These are phyloP conservation scores for Senna siamea DNA, from an alignment of 306 rosid species.

Conservation along the genomic window DNA sequence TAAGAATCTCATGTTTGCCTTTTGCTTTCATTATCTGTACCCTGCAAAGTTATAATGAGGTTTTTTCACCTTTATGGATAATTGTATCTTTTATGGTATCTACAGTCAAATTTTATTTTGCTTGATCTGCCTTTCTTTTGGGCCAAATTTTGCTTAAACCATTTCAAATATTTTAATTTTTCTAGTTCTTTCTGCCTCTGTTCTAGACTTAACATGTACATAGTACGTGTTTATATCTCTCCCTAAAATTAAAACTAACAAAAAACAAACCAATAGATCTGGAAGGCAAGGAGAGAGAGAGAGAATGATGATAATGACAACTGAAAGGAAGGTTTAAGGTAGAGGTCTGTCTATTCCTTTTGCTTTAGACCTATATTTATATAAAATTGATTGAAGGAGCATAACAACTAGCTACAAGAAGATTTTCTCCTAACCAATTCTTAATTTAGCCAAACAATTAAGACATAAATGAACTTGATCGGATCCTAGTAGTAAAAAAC, in stretches of 20 bases:
- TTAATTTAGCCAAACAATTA: background rate
- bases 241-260: no score
- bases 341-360: background rate
- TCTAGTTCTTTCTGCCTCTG: background rate
- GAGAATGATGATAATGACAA: no score
- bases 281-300: no score
- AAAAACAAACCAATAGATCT: no score
- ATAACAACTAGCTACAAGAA: background rate
- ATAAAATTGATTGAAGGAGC: background rate
- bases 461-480: background rate
- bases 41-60: background rate
- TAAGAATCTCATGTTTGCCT: conserved; percentile 18
- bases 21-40: background rate
- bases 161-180: background rate
- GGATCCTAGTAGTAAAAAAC: background rate
- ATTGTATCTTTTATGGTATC: background rate
- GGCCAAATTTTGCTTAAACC: no score
- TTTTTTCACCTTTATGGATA: background rate
- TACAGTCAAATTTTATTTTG: background rate
- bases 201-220: background rate
- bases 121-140: background rate
- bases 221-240: no score
- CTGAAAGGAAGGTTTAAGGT: background rate
- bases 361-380: background rate
- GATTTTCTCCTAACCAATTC: background rate